phyloP scores from a whole-genome alignment of 106 monocot genomes.

The Triglochin maritima region DNA sequence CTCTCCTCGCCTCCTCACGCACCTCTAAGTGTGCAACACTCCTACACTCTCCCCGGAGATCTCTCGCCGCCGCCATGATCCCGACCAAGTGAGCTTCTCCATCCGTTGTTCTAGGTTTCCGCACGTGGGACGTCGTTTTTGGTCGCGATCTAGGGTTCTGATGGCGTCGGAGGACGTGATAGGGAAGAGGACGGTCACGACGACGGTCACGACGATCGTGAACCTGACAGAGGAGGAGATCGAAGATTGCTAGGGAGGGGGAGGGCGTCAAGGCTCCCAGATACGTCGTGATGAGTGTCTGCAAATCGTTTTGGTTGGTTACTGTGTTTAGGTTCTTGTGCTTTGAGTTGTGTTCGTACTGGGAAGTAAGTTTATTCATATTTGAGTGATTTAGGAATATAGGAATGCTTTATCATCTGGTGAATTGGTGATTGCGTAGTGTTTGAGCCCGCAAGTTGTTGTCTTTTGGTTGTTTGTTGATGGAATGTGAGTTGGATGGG shows the following conservation, averaged over 20 bases:
- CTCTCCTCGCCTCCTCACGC: no score
- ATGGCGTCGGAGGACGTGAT: conserved; percentile 97
- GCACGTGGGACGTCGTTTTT: background rate
- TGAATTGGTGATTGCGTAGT: no score
- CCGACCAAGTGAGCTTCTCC: no score
- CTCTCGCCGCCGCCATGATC: no score
- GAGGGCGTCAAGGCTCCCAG: conserved; percentile 86
- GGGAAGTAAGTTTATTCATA: background rate
- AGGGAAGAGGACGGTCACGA: conserved; percentile 74
- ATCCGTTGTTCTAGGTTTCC: no score
- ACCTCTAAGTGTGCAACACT: no score
- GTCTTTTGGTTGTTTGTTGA: no score
- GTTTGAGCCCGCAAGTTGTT: no score
- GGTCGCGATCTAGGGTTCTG: background rate
- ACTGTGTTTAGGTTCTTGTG: background rate
- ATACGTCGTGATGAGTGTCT: conserved; percentile 61
- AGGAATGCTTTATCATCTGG: no score
- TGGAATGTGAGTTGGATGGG: no score
- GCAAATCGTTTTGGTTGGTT: conserved; percentile 94
- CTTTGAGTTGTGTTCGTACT: background rate
- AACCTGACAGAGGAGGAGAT: conserved; percentile 97
- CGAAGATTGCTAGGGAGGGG: conserved; percentile 79
- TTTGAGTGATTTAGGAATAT: no score
- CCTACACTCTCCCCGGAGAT: no score
- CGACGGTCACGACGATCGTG: conserved; percentile 83